phyloP scores from a whole-genome alignment of 78 protist genomes.

The Guillardia theta region DNA sequence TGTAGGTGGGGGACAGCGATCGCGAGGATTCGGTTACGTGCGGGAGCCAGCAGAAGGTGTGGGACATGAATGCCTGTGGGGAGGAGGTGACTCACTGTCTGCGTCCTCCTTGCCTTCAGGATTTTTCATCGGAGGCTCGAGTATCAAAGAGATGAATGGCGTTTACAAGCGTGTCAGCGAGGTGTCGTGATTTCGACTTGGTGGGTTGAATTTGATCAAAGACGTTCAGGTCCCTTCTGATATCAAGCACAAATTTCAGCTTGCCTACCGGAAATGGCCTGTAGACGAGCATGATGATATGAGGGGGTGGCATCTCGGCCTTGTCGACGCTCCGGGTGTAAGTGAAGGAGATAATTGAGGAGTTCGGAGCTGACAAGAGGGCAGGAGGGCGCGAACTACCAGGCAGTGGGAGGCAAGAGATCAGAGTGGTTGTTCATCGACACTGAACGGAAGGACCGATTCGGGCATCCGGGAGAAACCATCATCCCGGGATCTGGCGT shows the following conservation, averaged over 20 bases:
- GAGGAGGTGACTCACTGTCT: too few species aligned
- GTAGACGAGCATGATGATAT: background rate
- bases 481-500: background rate
- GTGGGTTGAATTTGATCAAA: too few species aligned
- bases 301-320: background rate
- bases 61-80: too few species aligned
- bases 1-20: background rate
- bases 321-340: too few species aligned
- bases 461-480: background rate
- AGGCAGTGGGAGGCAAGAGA: background rate
- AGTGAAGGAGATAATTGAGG: too few species aligned
- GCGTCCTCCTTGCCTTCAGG: too few species aligned
- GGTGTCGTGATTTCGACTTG: too few species aligned
- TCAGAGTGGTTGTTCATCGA: background rate
- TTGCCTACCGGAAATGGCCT: background rate
- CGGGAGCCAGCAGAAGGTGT: background rate
- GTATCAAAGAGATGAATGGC: background rate
- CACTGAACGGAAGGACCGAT: background rate
- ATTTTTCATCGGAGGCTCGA: background rate
- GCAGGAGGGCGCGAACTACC: too few species aligned
- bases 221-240: too few species aligned
- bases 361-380: too few species aligned
- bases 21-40: background rate
- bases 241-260: background rate
- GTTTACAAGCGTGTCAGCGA: background rate